A percentile compares a stretch with the other conserved stretches of the same genome.
phyloP scores from a whole-genome alignment of 1,139 yeast species.

The Debaryomycetaceae sp. region DNA sequence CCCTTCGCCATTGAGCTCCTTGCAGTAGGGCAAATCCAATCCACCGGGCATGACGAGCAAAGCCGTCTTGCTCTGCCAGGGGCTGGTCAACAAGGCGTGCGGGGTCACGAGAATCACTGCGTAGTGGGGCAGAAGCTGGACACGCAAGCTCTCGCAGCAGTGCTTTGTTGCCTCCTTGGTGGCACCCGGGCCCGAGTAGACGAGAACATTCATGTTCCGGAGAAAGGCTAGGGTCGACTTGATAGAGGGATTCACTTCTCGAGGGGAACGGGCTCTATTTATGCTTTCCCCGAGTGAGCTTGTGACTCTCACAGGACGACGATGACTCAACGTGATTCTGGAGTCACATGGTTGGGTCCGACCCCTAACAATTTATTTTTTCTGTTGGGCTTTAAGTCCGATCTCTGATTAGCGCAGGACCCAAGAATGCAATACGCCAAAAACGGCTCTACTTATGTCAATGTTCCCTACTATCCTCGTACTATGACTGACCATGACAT shows the following conservation, averaged over 20 bases:
- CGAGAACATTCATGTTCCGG: conserved; percentile 59
- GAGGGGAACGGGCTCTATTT: no score
- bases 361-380: no score
- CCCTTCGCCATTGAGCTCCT: conserved; percentile 58
- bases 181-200: conserved; percentile 80
- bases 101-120: conserved; percentile 72
- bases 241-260: no score
- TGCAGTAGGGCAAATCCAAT: conserved; percentile 83
- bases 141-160: conserved; percentile 63
- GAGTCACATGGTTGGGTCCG: background rate
- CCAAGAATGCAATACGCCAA: no score
- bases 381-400: no score
- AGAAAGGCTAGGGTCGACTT: no score
- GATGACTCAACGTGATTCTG: background rate
- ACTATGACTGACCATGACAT: no score
- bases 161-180: conserved; percentile 81
- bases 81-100: conserved; percentile 57
- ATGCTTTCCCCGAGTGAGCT: no score
- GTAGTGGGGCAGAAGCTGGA: conserved; percentile 75
- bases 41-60: conserved; percentile 90
- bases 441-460: no score
- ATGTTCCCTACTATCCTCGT: no score
- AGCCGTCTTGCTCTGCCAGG: conserved; percentile 79
- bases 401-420: no score
- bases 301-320: no score